Base-by-base conservation (phyloP, 2,329 filamentous ascomycete species). In the Cladosporium sp. region DNA sequence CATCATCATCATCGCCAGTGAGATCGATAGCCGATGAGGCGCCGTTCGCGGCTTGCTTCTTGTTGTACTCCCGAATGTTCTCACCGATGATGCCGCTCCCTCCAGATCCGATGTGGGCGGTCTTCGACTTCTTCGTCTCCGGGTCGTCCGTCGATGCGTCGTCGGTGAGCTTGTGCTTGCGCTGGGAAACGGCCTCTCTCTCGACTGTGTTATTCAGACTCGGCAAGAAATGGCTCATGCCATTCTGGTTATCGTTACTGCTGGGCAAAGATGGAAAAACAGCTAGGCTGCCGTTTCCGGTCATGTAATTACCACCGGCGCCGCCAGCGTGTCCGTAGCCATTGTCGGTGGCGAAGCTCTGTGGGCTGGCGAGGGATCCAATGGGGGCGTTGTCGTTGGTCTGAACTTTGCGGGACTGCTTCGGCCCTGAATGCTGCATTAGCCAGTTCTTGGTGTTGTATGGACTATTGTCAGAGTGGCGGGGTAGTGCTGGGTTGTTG, bases 201-300 rank as follows among this genome's bases (percentile, higher is more conserved):
- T 89, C 85, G 70, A 91, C 85, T 15, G 96, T 86, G 70, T 90
- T 88, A 75, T 93, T 92, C 75, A 93, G 83, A 36, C 87, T 86
- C 77, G 96, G 92, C 55, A 96, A 87, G 80, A 93, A 87, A 65
- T 80, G 79, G 11, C 84, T 83, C 70, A 87, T 84, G 30, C 86
- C 85, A 18, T 64, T 58, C 18, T 68, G 68, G 15, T 58, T 21
- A 8, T 55, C 24, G 70, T 68, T 24, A 64, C 66, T 59, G 68
- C 70, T 11, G 68, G 69, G 28, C 72, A 30, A n/a, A 24, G 24
- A 6, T 21, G 57, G 26, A 26, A 24, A 24, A 24, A 47, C 18
- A 41, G 34, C 38, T 4, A 41, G 24, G 34, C 32, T 24, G 18
- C 34, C 21, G 55, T 21, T 55, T 18, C 14, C 52, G 15, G 34